Conservation (phyloP, 208 protist species). For the Trypanosoma theileri region DNA sequence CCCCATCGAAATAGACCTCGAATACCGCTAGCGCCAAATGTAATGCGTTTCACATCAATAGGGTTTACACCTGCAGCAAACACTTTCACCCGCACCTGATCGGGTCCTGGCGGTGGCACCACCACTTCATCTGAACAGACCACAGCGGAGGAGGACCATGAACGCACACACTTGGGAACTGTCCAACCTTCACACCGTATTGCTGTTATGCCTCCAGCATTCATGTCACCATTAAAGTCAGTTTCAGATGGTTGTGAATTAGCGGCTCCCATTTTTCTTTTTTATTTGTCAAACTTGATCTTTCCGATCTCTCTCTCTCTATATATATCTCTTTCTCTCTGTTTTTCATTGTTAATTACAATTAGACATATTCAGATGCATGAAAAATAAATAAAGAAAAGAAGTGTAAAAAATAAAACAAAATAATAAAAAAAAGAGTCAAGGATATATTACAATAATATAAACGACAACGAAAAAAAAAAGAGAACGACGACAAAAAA, state of each 20-base stretch:
- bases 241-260: neutral
- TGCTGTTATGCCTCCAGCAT: neutral
- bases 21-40: conserved; percentile 6
- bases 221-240: neutral
- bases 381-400: too few species aligned
- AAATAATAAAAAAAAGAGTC: too few species aligned
- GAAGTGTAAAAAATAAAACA: too few species aligned
- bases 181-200: conserved; percentile 24
- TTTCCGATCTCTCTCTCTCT: neutral
- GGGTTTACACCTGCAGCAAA: conserved; percentile 72
- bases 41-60: conserved; percentile 46
- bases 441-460: too few species aligned
- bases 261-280: conserved; percentile 6
- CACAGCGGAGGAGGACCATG: conserved; percentile 16
- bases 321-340: neutral
- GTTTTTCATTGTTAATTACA: too few species aligned
- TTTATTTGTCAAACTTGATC: neutral
- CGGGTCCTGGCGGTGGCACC: conserved; percentile 41
- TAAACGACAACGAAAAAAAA: too few species aligned
- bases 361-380: too few species aligned
- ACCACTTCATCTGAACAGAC: conserved; percentile 29
- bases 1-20: neutral
- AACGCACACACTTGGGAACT: conserved; percentile 6
- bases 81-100: conserved; percentile 64
- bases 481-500: too few species aligned